A percentile compares a stretch with the other conserved stretches of the same genome.
Evolutionary conservation across 2,329 filamentous ascomycete species (phyloP).

Genomic region (Mollisia scopiformis): DNA sequence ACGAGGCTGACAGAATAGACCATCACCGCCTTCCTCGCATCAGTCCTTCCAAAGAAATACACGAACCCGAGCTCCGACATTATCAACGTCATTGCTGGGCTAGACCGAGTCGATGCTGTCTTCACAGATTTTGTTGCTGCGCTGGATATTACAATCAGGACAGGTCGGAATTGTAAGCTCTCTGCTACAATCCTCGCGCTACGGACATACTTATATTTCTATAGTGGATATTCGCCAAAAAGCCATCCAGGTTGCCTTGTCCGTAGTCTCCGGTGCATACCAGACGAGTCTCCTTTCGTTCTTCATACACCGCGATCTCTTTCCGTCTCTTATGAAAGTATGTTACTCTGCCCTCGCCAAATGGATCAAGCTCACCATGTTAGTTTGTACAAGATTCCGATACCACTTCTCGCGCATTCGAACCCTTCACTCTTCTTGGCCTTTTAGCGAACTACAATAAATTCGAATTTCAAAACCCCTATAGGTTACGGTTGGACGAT

Average conservation of each 20-base stretch:
- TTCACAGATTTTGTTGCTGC: conserved; percentile 87
- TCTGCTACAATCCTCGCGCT: neutral
- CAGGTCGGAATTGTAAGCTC: conserved; percentile 68
- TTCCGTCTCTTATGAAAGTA: conserved; percentile 94
- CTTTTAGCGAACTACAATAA: conserved; percentile 98
- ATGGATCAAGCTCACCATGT: conserved; percentile 10
- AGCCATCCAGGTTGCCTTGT: conserved; percentile 79
- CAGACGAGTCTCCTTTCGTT: conserved; percentile 94
- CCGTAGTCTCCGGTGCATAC: conserved; percentile 90
- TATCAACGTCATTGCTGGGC: conserved; percentile 84
- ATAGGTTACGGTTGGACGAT: conserved; percentile 87
- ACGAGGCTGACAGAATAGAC: conserved; percentile 65
- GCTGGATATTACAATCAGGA: conserved; percentile 81
- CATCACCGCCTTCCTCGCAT: conserved; percentile 83
- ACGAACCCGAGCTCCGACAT: conserved; percentile 95
- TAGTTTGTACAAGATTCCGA: conserved; percentile 84
- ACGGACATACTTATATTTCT: conserved; percentile 30
- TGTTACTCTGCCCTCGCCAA: conserved; percentile 17
- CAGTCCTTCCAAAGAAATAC: conserved; percentile 85
- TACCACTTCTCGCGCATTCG: conserved; percentile 62
- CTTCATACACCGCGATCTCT: conserved; percentile 91
- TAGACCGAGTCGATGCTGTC: conserved; percentile 83
- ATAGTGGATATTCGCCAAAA: conserved; percentile 75
- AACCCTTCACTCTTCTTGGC: conserved; percentile 82
- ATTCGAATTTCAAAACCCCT: conserved; percentile 97